Conservation (phyloP, 2,329 filamentous ascomycete genomes). For the Aspergillus latus region DNA sequence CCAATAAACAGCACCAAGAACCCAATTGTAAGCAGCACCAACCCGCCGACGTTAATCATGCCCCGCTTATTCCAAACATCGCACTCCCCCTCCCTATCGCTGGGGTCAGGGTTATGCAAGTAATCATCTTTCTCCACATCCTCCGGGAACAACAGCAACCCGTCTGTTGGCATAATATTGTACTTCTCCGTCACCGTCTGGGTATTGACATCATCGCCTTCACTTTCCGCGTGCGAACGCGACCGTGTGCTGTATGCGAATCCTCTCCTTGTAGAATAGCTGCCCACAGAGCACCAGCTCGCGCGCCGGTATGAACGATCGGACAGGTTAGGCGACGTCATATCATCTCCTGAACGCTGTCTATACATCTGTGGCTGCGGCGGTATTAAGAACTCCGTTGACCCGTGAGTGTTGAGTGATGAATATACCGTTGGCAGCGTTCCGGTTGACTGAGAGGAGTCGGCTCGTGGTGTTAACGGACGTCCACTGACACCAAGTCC, state of each 20-base stretch:
- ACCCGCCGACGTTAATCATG: conserved; percentile 63
- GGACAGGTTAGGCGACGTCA: conserved; percentile 51
- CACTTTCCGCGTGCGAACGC: conserved; percentile 61
- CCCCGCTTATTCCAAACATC: conserved; percentile 66
- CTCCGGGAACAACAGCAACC: conserved; percentile 66
- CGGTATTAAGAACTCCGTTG: conserved; percentile 38
- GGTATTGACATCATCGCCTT: conserved; percentile 66
- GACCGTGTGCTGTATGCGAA: conserved; percentile 52
- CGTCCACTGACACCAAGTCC: conserved; percentile 8
- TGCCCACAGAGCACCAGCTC: conserved; percentile 63
- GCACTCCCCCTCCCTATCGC: conserved; percentile 61
- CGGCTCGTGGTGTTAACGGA: conserved; percentile 21
- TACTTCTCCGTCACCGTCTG: conserved; percentile 73
- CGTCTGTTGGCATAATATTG: conserved; percentile 67
- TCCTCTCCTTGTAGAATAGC: conserved; percentile 50
- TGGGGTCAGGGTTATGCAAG: conserved; percentile 68
- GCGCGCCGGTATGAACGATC: conserved; percentile 60
- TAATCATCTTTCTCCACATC: conserved; percentile 74
- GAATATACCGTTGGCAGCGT: conserved; percentile 46
- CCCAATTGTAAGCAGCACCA: conserved; percentile 60
- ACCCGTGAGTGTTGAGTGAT: conserved; percentile 51
- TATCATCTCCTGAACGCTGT: conserved; percentile 51
- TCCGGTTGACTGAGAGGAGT: conserved; percentile 25
- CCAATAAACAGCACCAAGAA: conserved; percentile 66
- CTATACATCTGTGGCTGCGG: conserved; percentile 37